phyloP scores from a whole-genome alignment of 75 land plant species.

The Cupressus sempervirens region DNA sequence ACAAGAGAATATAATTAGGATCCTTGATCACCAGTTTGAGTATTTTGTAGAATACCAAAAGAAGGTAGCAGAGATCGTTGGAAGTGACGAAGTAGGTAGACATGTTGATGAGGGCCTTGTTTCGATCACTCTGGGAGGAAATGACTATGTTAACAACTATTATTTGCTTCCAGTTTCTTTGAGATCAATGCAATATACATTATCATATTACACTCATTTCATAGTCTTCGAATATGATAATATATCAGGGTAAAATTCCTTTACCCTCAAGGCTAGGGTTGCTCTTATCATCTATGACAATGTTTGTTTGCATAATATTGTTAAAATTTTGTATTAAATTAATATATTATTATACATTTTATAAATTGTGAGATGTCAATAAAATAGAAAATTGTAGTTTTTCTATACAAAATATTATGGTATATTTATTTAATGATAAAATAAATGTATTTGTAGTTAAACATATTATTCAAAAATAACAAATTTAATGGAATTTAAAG shows the following conservation, averaged over 20 bases:
- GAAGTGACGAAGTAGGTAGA: constrained; percentile 17
- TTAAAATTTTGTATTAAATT: no score
- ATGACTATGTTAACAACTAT: constrained; percentile 85
- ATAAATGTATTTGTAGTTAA: no score
- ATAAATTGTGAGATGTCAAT: no score
- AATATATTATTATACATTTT: no score
- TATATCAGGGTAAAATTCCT: constrained; percentile 40
- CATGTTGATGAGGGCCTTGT: constrained; percentile 38
- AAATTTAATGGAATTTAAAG: no score
- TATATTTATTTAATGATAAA: no score
- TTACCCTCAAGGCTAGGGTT: not conserved
- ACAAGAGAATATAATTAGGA: constrained; percentile 52
- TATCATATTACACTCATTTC: constrained; percentile 39
- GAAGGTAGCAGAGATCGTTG: constrained; percentile 32
- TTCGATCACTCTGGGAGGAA: constrained; percentile 45
- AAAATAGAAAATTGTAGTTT: no score
- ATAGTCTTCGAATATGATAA: constrained; percentile 32
- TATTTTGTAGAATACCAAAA: constrained; percentile 45
- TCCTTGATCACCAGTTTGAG: constrained; percentile 47
- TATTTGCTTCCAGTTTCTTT: constrained; percentile 46
- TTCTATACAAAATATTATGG: no score
- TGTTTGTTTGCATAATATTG: no score
- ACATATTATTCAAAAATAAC: no score
- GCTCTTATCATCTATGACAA: not conserved
- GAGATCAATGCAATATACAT: constrained; percentile 39